Base-by-base conservation (phyloP, 768 basidiomycete species). In the Albatrellus ellisii region DNA sequence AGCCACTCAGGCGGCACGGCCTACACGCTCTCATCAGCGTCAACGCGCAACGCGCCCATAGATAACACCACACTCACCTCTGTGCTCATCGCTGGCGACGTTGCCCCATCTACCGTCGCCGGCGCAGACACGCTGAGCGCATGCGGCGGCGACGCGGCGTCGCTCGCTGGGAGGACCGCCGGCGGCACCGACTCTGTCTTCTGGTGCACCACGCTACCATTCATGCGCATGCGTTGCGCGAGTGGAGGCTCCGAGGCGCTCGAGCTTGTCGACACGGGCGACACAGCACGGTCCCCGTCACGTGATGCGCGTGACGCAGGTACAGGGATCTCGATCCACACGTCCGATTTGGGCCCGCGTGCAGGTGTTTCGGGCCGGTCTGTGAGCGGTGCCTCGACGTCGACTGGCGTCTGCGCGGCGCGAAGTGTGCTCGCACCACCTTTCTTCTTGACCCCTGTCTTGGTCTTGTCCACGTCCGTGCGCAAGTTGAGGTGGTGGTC, bases 231-330 rank as follows among this genome's bases (percentile, higher is more conserved):
- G 42, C 68, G 65, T 52, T 77, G 75, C 4, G 80, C 79, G n/a
- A 86, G 66, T 6, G 83, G 84, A 0, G 77, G 64, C 52, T 86
- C 84, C 2, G 77, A 79, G 1, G 70, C 73, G 53, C 81, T 87
- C 24, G 85, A 86, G 18, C 52, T 54, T 12, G 71, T 71, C 7
- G 82, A 84, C 14, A 77, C 76, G 5, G 83, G 84, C 7, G 83
- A 84, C 4, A 73, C 62, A 0, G 73, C 68, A n/a, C 75, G 59
- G 39, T 80, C 77, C 8, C 58, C 55, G 39, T 73, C 70, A 18
- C 17, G 42, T 7, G 43, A 36, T 33, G 44, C 44, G 26, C 43
- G 50, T 10, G 42, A 32, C 3, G 43, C 36, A 3, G 41, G 45
- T 14, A 38, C 38, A 29, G 45, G 46, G 20, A 50, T 49, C 37